Evolutionary conservation across 345 rosid genomes (phyloP), one percentile per base, ranked within the genome.

Genomic region (Sisymbrium irio): DNA sequence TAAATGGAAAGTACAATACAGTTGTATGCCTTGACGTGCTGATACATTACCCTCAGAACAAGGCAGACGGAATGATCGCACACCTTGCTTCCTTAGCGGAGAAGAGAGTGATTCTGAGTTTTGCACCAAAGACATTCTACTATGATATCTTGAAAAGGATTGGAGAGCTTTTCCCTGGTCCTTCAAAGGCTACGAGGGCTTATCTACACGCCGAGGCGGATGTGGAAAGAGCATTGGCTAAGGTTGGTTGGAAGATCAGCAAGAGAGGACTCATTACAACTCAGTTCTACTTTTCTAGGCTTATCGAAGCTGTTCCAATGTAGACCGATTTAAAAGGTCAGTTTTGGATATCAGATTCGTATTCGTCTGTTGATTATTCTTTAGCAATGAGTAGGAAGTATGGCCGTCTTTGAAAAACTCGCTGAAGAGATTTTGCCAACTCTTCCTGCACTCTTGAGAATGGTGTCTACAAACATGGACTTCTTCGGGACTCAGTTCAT

Each of bases 131-230:
- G 84, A 95, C 97, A 0, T 82, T 95, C 65, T 95, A 91, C 70
- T 95, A 89, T 37, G 86, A 87, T 77, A 60, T 87, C 55, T 79
- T 91, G 19, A 95, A 95, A 81, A 84, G 97, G 55, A 79, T 86
- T 7, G 97, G 99, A 4, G 97, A 95, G 85, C 82, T 95, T 83
- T 92, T 91, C 77, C 99, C 97, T 0, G 97, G 97, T 67, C 99
- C 99, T 53, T 95, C 97, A 8, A 95, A 92, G 86, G 99, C 97
- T 12, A 95, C 97, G 0, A 85, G 97, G 73, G 99, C 97, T 1
- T 92, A 94, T 69, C 86, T 89, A 56, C 99, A 92, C 9, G 72
- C 99, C 0, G 99, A 95, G 78, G 97, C 90, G 0, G 97, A 91
- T 80, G 89, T 92, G 1, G 97, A 95, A 84, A 81, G 82, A 53